Evolutionary conservation across 345 rosid genomes (phyloP).

Genomic region (Hypericum perforatum): DNA sequence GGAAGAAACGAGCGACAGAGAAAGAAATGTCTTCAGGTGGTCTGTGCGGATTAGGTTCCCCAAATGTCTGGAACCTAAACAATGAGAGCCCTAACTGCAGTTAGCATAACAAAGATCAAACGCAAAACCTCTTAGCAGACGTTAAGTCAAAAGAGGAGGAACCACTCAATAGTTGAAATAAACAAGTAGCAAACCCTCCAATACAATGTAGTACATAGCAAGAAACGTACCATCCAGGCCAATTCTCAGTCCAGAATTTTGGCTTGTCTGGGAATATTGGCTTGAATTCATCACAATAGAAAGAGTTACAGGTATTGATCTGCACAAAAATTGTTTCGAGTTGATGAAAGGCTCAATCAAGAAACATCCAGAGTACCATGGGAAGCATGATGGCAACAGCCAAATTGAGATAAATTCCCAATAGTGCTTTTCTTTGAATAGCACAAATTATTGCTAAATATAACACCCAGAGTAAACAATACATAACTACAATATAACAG

Average conservation of each 20-base stretch:
- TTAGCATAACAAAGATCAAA: conserved; percentile 3
- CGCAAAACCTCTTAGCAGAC: background rate
- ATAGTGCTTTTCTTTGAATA: too few relatives aligned
- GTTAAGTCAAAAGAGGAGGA: too few relatives aligned
- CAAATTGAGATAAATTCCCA: too few relatives aligned
- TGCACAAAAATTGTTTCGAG: conserved; percentile 19
- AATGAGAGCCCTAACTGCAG: background rate
- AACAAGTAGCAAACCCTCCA: too few relatives aligned
- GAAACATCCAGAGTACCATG: background rate
- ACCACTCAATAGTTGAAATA: too few relatives aligned
- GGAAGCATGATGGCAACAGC: too few relatives aligned
- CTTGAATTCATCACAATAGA: conserved; percentile 73
- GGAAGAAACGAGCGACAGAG: conserved; percentile 84
- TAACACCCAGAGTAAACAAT: too few relatives aligned
- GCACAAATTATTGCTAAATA: too few relatives aligned
- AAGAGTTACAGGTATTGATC: conserved; percentile 76
- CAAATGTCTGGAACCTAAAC: conserved; percentile 83
- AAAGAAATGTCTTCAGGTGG: conserved; percentile 84
- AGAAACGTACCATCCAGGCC: conserved; percentile 94
- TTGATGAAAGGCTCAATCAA: background rate
- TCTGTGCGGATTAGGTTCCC: conserved; percentile 81
- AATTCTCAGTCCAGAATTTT: conserved; percentile 97
- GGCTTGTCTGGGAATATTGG: conserved; percentile 78
- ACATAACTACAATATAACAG: too few relatives aligned
- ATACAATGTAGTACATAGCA: too few relatives aligned